phyloP scores from a whole-genome alignment of 495 filamentous ascomycete species.

The Hypoxylon cercidicola region DNA sequence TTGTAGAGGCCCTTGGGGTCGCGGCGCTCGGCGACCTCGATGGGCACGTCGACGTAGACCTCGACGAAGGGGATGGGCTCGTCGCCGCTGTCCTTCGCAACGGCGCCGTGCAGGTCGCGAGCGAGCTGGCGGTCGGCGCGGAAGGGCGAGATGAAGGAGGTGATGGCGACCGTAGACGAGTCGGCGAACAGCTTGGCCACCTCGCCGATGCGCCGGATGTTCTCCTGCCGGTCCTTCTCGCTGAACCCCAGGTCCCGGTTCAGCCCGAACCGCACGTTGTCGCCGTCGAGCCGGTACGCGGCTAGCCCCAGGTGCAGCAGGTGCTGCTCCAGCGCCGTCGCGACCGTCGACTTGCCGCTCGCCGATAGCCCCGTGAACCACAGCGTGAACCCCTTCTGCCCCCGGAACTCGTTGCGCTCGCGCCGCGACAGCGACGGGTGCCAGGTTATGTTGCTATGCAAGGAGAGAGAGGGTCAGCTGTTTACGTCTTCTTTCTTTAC shows the following conservation, averaged over 20 bases:
- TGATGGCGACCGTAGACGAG: slow-evolving; percentile 83
- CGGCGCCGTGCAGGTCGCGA: slow-evolving; percentile 75
- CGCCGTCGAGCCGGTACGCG: slow-evolving; percentile 94
- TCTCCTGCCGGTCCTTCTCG: slow-evolving; percentile 93
- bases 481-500: slow-evolving; percentile 1
- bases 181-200: slow-evolving; percentile 98
- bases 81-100: slow-evolving; percentile 57
- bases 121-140: slow-evolving; percentile 83
- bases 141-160: slow-evolving; percentile 98
- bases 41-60: slow-evolving; percentile 86
- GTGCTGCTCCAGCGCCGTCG: slow-evolving; percentile 94
- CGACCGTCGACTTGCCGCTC: slow-evolving; percentile 95
- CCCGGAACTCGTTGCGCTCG: slow-evolving; percentile 82
- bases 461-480: slow-evolving; percentile 21
- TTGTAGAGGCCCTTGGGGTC: slow-evolving; percentile 98
- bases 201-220: slow-evolving; percentile 95
- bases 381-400: slow-evolving; percentile 91
- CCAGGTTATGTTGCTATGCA: slow-evolving; percentile 94
- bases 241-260: slow-evolving; percentile 97
- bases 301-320: slow-evolving; percentile 83
- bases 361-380: slow-evolving; percentile 98
- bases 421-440: slow-evolving; percentile 86
- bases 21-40: slow-evolving; percentile 90
- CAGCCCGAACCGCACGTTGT: slow-evolving; percentile 97
- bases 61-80: slow-evolving; percentile 86